A percentile compares a stretch with the other conserved stretches of the same genome.
Conservation (phyloP, 805 yeast genomes). For the Yamadazyma phyllophila region DNA sequence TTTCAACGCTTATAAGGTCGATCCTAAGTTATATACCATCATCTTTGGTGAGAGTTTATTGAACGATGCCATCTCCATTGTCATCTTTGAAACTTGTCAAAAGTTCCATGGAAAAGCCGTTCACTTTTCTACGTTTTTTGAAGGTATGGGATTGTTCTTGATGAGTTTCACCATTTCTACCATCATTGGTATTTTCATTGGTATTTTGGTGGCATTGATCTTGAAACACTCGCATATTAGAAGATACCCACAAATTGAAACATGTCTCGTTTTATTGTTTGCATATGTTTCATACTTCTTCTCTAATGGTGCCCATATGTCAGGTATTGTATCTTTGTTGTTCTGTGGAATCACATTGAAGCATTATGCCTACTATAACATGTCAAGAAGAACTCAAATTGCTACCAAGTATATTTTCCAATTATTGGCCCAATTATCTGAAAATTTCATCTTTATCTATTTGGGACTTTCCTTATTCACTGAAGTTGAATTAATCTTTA, state of each 20-base stretch:
- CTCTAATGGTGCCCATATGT: conserved; percentile 99
- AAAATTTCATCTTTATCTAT: conserved; percentile 94
- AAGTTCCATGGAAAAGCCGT: conserved; percentile 86
- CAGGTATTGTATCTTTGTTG: conserved; percentile 91
- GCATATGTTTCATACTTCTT: conserved; percentile 97
- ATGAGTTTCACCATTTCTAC: conserved; percentile 92
- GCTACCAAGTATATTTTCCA: conserved; percentile 95
- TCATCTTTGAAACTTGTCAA: conserved; percentile 98
- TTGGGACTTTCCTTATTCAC: conserved; percentile 93
- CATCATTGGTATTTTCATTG: conserved; percentile 83
- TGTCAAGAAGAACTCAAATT: conserved; percentile 95
- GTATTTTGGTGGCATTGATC: conserved; percentile 83
- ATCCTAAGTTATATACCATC: conserved; percentile 94
- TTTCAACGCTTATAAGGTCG: conserved; percentile 96
- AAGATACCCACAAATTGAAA: conserved; percentile 95
- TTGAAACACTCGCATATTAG: conserved; percentile 91
- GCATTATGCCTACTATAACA: conserved; percentile 95
- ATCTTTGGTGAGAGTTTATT: conserved; percentile 94
- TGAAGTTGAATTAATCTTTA: conserved; percentile 91
- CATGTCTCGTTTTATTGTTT: conserved; percentile 83
- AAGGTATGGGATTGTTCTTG: conserved; percentile 89
- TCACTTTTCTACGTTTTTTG: conserved; percentile 72
- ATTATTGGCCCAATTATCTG: conserved; percentile 89
- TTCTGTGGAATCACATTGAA: conserved; percentile 96
- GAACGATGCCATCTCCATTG: conserved; percentile 97